Base-by-base conservation (phyloP, 306 rosid species). In the Prunus dulcis region DNA sequence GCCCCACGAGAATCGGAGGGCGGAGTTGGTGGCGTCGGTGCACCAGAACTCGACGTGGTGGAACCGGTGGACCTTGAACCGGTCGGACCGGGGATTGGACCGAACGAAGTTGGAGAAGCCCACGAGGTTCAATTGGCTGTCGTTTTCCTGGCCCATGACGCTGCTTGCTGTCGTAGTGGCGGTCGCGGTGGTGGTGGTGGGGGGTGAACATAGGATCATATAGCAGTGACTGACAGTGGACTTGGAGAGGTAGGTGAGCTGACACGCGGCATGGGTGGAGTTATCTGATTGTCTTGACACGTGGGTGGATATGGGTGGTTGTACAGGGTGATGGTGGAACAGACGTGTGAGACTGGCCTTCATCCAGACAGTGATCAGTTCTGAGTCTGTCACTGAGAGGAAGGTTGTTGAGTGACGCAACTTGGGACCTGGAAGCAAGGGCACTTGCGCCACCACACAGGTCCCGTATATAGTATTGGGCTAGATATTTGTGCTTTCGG, bases 41-140 rank as follows among this genome's bases (percentile, higher is more conserved):
- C 90, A 89, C 97, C 97, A 95, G 81, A 86, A 92, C 84, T 95
- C 97, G 4, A 95, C 51, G 51, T 92, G 97, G 89, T 92, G 98
- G 84, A 95, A 95, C 0, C 96, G 91, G 47, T 64, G 81, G 1
- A 89, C 92, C 0, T 64, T 25, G 82, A 92, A 95, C 9, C 87
- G 92, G 81, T 92, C 97, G 3, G 98, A 92, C 68, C 77, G 84
- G 0, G 97, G 96, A 56, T 95, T 95, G 27, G 72, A 30, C 6
- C 97, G 89, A 75, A 88, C 86, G 81, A 95, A 92, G 58, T 90
- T 87, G 5, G 83, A 76, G 90, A 84, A 90, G 0, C 98, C 98
- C 1, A 76, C 73, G 0, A 95, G 89, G 76, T 87, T 80, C 69
- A 86, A 85, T 22, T n/a, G 47, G 13, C 28, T 61, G 20, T 55